Conservation (phyloP, 805 yeast genomes). For the Saccharomycopsis lassenensis region DNA sequence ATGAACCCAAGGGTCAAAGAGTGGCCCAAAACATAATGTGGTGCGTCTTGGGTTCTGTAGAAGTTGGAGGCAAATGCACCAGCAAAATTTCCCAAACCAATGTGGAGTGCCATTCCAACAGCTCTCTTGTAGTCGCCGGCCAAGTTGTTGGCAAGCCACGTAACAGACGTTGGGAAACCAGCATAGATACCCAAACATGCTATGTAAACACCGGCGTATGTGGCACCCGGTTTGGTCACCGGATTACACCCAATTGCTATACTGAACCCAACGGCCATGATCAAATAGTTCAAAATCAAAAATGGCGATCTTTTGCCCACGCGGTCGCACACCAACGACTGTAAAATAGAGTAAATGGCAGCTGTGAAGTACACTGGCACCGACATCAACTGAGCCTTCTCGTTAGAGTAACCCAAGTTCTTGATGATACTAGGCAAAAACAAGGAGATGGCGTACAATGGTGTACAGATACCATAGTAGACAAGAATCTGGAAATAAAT, state of each 20-base stretch:
- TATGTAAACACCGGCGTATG: slow-evolving; percentile 26
- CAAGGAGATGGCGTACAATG: slow-evolving; percentile 30
- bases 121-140: slow-evolving; percentile 29
- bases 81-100: slow-evolving; percentile 30
- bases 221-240: slow-evolving; percentile 20
- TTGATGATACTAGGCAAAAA: slow-evolving; percentile 36
- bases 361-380: slow-evolving; percentile 34
- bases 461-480: slow-evolving; percentile 25
- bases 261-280: slow-evolving; percentile 27
- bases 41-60: slow-evolving; percentile 23
- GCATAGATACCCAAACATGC: slow-evolving; percentile 25
- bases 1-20: slow-evolving; percentile 26
- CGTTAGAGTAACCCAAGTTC: slow-evolving; percentile 32
- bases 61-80: slow-evolving; percentile 29
- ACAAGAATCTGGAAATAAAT: slow-evolving; percentile 23
- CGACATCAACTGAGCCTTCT: slow-evolving; percentile 33
- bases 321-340: slow-evolving; percentile 23
- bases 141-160: slow-evolving; percentile 30
- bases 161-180: slow-evolving; percentile 25
- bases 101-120: slow-evolving; percentile 30
- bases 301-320: slow-evolving; percentile 26
- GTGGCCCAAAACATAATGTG: slow-evolving; percentile 26
- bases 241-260: slow-evolving; percentile 25
- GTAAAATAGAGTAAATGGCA: slow-evolving; percentile 24
- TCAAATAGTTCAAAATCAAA: slow-evolving; percentile 20